Evolutionary conservation across 1,284 basidiomycete species (phyloP).

Genomic region (Kalmanozyma brasiliensis): DNA sequence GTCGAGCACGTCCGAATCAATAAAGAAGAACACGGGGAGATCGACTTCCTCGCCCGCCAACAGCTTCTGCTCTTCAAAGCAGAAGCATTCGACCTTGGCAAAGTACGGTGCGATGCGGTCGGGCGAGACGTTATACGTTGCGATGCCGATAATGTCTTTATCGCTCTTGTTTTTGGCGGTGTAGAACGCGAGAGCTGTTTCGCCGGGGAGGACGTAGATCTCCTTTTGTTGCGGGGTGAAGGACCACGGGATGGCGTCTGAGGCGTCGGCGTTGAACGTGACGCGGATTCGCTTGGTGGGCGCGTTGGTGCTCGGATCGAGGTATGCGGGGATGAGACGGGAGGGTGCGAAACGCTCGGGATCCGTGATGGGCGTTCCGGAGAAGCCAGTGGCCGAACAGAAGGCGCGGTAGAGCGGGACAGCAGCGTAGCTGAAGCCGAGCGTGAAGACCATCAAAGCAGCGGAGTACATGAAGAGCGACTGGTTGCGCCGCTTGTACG

Average conservation of each 20-base stretch:
- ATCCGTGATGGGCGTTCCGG: constrained; percentile 86
- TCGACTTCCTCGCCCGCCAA: constrained; percentile 96
- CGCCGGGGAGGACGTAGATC: constrained; percentile 91
- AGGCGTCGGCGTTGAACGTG: constrained; percentile 91
- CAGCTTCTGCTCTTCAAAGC: constrained; percentile 97
- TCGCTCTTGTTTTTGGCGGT: constrained; percentile 86
- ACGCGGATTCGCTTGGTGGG: constrained; percentile 78
- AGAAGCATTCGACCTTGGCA: constrained; percentile 99
- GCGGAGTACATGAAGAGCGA: constrained; percentile 81
- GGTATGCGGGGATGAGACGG: constrained; percentile 49
- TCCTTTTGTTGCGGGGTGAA: constrained; percentile 91
- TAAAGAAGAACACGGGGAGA: constrained; percentile 98
- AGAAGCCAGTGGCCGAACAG: constrained; percentile 96
- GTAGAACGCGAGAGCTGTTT: constrained; percentile 96
- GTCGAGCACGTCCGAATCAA: constrained; percentile 93
- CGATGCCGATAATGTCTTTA: constrained; percentile 95
- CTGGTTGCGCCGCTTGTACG: constrained; percentile 71
- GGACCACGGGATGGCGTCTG: constrained; percentile 89
- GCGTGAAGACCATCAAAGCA: constrained; percentile 81
- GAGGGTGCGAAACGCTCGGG: constrained; percentile 55
- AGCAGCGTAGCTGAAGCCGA: constrained; percentile 92
- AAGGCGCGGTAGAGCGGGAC: constrained; percentile 97
- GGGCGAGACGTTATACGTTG: constrained; percentile 96
- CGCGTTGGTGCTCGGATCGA: constrained; percentile 68
- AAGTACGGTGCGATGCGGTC: constrained; percentile 97